Conservation (phyloP, 352 stramenopile genomes). For the Globisporangium abappressorium region DNA sequence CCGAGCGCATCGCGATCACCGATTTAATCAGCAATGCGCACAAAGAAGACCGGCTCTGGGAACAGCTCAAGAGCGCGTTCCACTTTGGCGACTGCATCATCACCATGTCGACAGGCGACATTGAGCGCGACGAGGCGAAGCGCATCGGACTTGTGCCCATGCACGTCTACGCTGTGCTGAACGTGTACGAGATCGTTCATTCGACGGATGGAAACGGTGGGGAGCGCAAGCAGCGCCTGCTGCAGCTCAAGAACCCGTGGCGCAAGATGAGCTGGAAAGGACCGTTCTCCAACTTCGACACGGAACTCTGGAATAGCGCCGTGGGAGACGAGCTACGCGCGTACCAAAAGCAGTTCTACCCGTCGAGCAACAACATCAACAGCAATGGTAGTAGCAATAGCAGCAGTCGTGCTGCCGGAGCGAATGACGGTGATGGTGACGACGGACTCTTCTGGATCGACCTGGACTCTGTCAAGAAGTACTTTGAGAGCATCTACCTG, state of each 20-base stretch:
- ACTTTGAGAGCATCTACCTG: conserved; percentile 94
- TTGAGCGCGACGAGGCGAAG: conserved; percentile 65
- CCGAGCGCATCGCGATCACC: conserved; percentile 86
- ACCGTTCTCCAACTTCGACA: conserved; percentile 74
- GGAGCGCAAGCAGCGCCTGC: conserved; percentile 55
- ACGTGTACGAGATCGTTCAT: conserved; percentile 81
- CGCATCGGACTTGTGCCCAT: conserved; percentile 91
- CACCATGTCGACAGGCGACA: conserved; percentile 92
- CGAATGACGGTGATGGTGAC: conserved; percentile 44
- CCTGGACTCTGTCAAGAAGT: conserved; percentile 89
- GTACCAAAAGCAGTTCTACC: conserved; percentile 58
- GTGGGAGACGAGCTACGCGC: conserved; percentile 57
- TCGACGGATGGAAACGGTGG: conserved; percentile 6
- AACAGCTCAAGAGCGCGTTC: conserved; percentile 91
- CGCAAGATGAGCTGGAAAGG: conserved; percentile 84
- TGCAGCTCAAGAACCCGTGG: conserved; percentile 98
- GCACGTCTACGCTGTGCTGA: conserved; percentile 96
- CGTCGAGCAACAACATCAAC: conserved; percentile 5
- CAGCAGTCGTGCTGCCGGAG: neutral
- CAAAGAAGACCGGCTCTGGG: conserved; percentile 69
- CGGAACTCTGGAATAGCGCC: conserved; percentile 42
- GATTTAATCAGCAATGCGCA: conserved; percentile 28
- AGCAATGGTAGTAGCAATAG: conserved; percentile 10
- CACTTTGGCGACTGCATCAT: conserved; percentile 97
- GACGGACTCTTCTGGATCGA: conserved; percentile 97